These are phyloP conservation scores for Tetrapisispora taiwanensis DNA, from an alignment of 805 yeast species.

Conservation along the genomic window DNA sequence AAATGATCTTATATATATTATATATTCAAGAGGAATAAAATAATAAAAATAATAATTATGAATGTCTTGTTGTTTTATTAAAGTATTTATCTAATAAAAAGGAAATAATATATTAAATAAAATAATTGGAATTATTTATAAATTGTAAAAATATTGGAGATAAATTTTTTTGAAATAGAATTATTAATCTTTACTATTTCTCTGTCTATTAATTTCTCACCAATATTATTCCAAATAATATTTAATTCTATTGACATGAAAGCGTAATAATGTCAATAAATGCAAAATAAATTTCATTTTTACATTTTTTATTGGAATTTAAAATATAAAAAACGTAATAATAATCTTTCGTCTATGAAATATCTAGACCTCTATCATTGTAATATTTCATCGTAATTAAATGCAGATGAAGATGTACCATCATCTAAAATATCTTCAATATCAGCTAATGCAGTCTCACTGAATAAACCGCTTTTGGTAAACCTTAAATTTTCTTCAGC, in stretches of 20 bases:
- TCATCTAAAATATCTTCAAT: conserved; percentile 47
- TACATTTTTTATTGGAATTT: neutral
- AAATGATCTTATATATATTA: no score
- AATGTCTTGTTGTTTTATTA: neutral
- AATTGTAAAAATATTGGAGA: no score
- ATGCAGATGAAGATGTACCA: conserved; percentile 10
- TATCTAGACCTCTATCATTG: conserved; percentile 7
- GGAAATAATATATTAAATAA: no score
- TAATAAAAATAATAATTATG: neutral
- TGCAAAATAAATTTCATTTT: neutral
- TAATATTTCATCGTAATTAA: conserved; percentile 21
- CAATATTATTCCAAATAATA: neutral
- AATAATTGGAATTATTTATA: no score
- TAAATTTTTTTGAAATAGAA: no score
- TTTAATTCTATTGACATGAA: neutral
- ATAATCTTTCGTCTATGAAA: no score
- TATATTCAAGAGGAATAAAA: no score
- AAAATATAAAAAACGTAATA: neutral
- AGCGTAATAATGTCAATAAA: neutral
- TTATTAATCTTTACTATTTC: no score
- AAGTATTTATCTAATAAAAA: neutral
- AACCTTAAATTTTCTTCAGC: conserved; percentile 65
- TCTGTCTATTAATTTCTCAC: no score
- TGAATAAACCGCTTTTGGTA: conserved; percentile 66
- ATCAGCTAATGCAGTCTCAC: conserved; percentile 62